Conservation (phyloP, 1,284 basidiomycete genomes). For the Veloboletus limbatus region DNA sequence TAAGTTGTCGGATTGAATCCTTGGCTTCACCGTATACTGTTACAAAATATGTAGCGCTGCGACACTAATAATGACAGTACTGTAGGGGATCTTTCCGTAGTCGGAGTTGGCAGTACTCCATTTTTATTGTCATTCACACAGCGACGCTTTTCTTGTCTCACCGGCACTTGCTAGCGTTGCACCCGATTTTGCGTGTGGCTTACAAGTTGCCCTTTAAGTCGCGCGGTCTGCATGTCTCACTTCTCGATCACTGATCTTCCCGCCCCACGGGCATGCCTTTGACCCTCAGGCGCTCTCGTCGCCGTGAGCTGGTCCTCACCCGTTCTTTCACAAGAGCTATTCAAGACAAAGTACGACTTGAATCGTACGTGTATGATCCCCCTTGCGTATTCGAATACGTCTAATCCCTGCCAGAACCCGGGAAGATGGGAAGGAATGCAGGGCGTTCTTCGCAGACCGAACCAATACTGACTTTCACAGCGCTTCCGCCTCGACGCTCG, state of each 20-base stretch:
- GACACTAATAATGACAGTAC: no score
- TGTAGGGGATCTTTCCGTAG: neutral
- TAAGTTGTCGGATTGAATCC: no score
- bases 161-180: constrained; percentile 3
- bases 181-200: constrained; percentile 23
- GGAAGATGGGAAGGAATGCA: constrained; percentile 22
- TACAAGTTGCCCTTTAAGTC: constrained; percentile 21
- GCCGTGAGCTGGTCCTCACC: constrained; percentile 35
- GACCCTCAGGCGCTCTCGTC: constrained; percentile 38
- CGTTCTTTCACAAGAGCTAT: constrained; percentile 37
- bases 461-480: constrained; percentile 18
- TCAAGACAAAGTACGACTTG: constrained; percentile 35
- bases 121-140: constrained; percentile 24
- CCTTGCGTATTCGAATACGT: neutral
- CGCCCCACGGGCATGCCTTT: constrained; percentile 34
- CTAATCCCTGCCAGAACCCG: constrained; percentile 18
- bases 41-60: no score
- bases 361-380: constrained; percentile 24
- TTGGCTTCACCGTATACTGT: no score
- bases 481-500: constrained; percentile 9
- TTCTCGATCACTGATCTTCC: constrained; percentile 13
- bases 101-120: constrained; percentile 20
- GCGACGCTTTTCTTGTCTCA: constrained; percentile 17
- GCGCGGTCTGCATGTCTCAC: constrained; percentile 8
- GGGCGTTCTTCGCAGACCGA: constrained; percentile 22